Evolutionary conservation across 257 asterid genomes (phyloP), one percentile per base, ranked within the genome.

Genomic region (Solanum chilense): DNA sequence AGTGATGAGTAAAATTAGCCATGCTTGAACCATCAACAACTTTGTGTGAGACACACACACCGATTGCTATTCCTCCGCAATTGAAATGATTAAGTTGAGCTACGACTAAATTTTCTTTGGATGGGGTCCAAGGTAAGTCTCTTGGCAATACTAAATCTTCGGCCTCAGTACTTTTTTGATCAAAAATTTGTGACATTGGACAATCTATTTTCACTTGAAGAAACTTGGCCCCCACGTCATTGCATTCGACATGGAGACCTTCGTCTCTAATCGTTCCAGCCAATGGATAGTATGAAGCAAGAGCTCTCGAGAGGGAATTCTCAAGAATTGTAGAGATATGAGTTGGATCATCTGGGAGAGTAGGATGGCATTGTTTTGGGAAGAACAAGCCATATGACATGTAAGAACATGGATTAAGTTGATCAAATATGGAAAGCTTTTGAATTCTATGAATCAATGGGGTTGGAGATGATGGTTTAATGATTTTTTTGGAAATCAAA

Each of bases 381-480:
- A 11, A 86, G 56, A 86, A 86, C 64, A 86, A 3, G 12, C 5
- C 85, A 6, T 23, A 8, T 10, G 88, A 10, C 11, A 76, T 60
- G 41, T 77, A 41, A 5, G 27, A 12, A 23, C 13, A 5, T 16
- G 49, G 49, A 25, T 75, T 49, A 16, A 25, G 25, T 35, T 86
- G 88, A 39, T 77, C 85, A 47, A 52, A 49, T n/a, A 39, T 35
- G 47, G 74, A 86, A 6, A 77, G 68, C 37, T 60, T 86, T 41
- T 76, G 20, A 20, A 25, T 29, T 27, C 85, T 75, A 13, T 56
- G 60, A 1, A 80, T 25, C 62, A 71, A 68, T 37, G 88, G 88
- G 69, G 89, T 82, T 37, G 84, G 64, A 87, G 89, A 82, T 4
- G 84, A 82, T 18, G 89, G 89, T 49, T 83, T 87, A 8, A 87